Evolutionary conservation across 2,329 filamentous ascomycete species (phyloP), one percentile per base, ranked within the genome.

Genomic region (Apiospora sp.): DNA sequence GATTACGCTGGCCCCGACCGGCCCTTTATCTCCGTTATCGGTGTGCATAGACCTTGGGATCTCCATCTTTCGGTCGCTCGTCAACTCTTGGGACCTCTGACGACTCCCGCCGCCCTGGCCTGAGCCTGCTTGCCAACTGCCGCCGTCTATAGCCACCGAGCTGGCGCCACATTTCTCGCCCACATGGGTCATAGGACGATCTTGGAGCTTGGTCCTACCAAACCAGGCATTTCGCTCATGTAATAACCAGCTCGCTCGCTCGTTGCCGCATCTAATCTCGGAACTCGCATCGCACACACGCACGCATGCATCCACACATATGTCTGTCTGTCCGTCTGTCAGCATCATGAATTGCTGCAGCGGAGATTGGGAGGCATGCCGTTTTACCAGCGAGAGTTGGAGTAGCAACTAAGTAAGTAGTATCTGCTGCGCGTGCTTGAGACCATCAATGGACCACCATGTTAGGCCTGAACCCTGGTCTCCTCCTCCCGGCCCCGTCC

Each of bases 11-110:
- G 48, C 13, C n/a, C 37, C 24, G 37, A n/a, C 43, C 10, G 54
- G n/a, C 22, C 34, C 69, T 72, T 67, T 70, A 70, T 70, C 67
- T 72, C 71, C 71, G 71, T 72, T 72, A 72, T 72, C 71, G 71
- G 71, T 34, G 24, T 48, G 46, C 19, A 24, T 58, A 70, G 46
- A 37, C 46, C 46, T 44, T 22, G 19, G 19, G 46, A 68, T n/a
- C 46, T 49, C 46, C 19, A 19, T 48, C 44, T 14, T 6, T 27
- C 64, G 19, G 19, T 44, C 27, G 19, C 22, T 41, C 37, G n/a
- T n/a, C n/a, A n/a, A n/a, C n/a, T n/a, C 49, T 27, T 51, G 24
- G 49, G 24, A 14, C 24, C 24, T 27, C 2, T n/a, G n/a, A n/a
- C n/a, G 12, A 19, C 8, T 13, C 1, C 12, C 24, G 49, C 24